phyloP scores from a whole-genome alignment of 768 basidiomycete species.

The Lenzites betulinus region DNA sequence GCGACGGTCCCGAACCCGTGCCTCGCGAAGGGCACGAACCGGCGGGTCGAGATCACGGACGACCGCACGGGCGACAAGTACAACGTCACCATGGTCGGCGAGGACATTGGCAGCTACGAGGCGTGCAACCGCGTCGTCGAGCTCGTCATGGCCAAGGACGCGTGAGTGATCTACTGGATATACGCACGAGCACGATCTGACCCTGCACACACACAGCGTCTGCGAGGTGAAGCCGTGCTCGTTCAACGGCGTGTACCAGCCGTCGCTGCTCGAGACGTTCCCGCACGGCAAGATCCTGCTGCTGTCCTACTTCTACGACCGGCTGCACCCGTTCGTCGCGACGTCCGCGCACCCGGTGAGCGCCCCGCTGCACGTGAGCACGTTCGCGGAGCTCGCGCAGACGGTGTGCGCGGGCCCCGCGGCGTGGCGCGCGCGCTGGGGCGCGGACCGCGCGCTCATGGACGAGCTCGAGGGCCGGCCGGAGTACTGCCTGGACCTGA shows the following conservation, averaged over 20 bases:
- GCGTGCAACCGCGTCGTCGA: slow-evolving; percentile 84
- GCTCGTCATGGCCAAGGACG: slow-evolving; percentile 92
- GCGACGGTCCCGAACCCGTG: slow-evolving; percentile 75
- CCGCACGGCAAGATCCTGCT: slow-evolving; percentile 81
- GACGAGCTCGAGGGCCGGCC: slow-evolving; percentile 79
- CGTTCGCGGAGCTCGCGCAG: slow-evolving; percentile 63
- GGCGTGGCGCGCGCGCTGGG: slow-evolving; percentile 57
- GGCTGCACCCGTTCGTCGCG: slow-evolving; percentile 74
- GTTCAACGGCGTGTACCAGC: slow-evolving; percentile 97
- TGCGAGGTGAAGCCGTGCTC: slow-evolving; percentile 94
- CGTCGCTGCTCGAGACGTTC: slow-evolving; percentile 87
- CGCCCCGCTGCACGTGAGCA: slow-evolving; percentile 42
- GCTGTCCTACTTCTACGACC: slow-evolving; percentile 99
- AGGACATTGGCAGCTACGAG: slow-evolving; percentile 79
- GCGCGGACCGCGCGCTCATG: slow-evolving; percentile 48
- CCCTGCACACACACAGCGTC: slow-evolving; percentile 50
- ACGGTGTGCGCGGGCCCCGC: slow-evolving; percentile 72
- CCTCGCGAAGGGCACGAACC: slow-evolving; percentile 63
- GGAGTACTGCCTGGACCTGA: slow-evolving; percentile 95
- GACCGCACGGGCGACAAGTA: slow-evolving; percentile 39
- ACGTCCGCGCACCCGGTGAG: slow-evolving; percentile 25
- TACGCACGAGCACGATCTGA: neutral
- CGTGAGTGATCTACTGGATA: slow-evolving; percentile 49
- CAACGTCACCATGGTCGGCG: slow-evolving; percentile 86
- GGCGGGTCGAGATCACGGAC: slow-evolving; percentile 65